Base-by-base conservation (phyloP, 768 basidiomycete genomes). In the Suillus americanus region DNA sequence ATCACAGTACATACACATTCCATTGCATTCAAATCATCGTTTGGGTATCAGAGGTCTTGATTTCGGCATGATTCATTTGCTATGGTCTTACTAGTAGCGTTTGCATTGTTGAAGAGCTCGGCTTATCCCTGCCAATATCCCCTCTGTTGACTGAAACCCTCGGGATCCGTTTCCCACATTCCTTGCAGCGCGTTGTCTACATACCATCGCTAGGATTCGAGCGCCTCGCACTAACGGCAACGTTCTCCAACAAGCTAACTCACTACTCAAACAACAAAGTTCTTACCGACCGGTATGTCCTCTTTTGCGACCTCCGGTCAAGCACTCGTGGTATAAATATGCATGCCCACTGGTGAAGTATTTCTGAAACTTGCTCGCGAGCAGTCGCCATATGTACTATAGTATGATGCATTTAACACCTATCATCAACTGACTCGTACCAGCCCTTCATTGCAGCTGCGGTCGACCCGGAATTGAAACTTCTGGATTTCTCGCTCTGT, bases 1-100 rank as follows among this genome's bases (percentile, higher is more conserved):
- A 33, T 66, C 28, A 41, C 55, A 66, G 63, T 66, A 56, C 62
- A 63, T 65, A 33, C 41, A 61, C 28, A 54, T 60, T 54, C 9
- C 18, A 48, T 64, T 53, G 56, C 48, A 62, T 40, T 33, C n/a
- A n/a, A 25, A 28, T 33, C 23, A n/a, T 13, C 25, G n/a, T 56
- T 43, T 37, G 25, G 35, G 43, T 18, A 18, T 40, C 53, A 60
- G 33, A 40, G 18, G 57, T 59, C 23, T 12, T 50, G 60, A 46
- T 64, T 25, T 18, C 3, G 51, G 28, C n/a, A 23, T 40, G 18
- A 16, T 33, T 60, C 38, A 30, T 25, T 57, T 30, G 33, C 28
- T 62, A n/a, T 62, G 30, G 23, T 35, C 35, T 51, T 28, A 18
- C 50, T 51, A 10, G 28, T 56, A 25, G 13, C 35, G 46, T 60